Conservation (phyloP, 2,329 filamentous ascomycete species). For the Fusarium euwallaceae region DNA sequence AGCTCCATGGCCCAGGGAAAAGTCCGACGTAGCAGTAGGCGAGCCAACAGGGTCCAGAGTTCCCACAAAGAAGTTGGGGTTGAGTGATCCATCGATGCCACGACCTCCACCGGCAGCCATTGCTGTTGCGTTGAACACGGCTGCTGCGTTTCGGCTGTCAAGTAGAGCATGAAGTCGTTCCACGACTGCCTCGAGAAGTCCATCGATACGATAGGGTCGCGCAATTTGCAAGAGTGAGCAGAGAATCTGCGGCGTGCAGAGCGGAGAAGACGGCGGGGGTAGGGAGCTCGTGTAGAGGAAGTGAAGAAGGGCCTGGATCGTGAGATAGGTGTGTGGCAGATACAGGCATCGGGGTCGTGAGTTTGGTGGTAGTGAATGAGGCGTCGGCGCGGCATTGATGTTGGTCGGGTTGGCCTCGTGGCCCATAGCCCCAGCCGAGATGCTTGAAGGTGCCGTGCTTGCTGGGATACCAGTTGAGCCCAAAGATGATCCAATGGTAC, state of each 20-base stretch:
- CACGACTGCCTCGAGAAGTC: constrained; percentile 90
- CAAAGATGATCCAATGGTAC: constrained; percentile 59
- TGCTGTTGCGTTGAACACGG: constrained; percentile 97
- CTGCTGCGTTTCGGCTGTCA: constrained; percentile 93
- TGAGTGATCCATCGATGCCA: constrained; percentile 77
- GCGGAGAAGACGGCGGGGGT: constrained; percentile 78
- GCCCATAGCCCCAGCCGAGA: constrained; percentile 54
- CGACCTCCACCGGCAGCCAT: constrained; percentile 97
- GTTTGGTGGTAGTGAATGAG: constrained; percentile 68
- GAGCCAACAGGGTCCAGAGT: constrained; percentile 59
- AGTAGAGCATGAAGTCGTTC: constrained; percentile 90
- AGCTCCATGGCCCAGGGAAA: constrained; percentile 49
- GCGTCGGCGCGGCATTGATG: constrained; percentile 69
- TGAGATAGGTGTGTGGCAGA: constrained; percentile 91
- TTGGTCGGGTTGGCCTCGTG: constrained; percentile 55
- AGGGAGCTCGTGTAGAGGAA: constrained; percentile 94
- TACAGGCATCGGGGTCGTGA: constrained; percentile 88
- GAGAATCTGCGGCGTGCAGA: constrained; percentile 94
- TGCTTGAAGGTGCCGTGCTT: constrained; percentile 60
- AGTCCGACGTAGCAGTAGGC: constrained; percentile 51
- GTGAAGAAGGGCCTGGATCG: constrained; percentile 89
- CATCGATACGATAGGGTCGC: constrained; percentile 92
- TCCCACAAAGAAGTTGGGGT: constrained; percentile 72
- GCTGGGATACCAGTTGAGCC: constrained; percentile 55
- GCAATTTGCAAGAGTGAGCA: constrained; percentile 95